Evolutionary conservation across 1,139 yeast genomes (phyloP).

Genomic region (Blastobotrys niveus): DNA sequence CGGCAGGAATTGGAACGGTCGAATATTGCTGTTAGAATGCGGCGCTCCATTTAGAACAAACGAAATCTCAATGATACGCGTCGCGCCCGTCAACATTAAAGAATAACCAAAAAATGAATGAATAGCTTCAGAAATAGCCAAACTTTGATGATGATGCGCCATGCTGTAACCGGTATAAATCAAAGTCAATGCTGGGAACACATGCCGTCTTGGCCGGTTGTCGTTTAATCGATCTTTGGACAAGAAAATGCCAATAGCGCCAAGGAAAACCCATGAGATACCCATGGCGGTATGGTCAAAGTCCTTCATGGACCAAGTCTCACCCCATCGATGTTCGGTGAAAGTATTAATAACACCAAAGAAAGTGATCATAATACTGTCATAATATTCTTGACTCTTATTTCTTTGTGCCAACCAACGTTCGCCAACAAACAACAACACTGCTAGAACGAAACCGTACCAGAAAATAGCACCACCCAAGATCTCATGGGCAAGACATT

Average conservation of each 20-base stretch:
- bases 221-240: constrained; percentile 48
- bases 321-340: constrained; percentile 96
- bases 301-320: constrained; percentile 77
- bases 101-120: constrained; percentile 81
- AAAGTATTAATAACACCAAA: constrained; percentile 95
- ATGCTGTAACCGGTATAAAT: constrained; percentile 90
- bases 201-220: constrained; percentile 47
- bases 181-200: constrained; percentile 73
- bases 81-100: constrained; percentile 69
- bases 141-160: constrained; percentile 79
- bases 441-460: constrained; percentile 65
- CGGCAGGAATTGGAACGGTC: constrained; percentile 76
- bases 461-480: constrained; percentile 86
- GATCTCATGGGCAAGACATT: constrained; percentile 92
- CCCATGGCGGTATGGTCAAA: constrained; percentile 96
- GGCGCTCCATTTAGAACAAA: constrained; percentile 53
- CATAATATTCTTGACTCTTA: constrained; percentile 79
- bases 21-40: constrained; percentile 40
- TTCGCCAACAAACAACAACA: constrained; percentile 54
- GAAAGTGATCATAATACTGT: constrained; percentile 66
- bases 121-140: constrained; percentile 73
- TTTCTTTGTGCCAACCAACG: constrained; percentile 37
- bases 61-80: constrained; percentile 70
- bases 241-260: constrained; percentile 72
- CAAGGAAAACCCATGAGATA: constrained; percentile 93